These are phyloP conservation scores for Penicillium sp. DNA, from an alignment of 2,329 filamentous ascomycete species.

Conservation along the genomic window DNA sequence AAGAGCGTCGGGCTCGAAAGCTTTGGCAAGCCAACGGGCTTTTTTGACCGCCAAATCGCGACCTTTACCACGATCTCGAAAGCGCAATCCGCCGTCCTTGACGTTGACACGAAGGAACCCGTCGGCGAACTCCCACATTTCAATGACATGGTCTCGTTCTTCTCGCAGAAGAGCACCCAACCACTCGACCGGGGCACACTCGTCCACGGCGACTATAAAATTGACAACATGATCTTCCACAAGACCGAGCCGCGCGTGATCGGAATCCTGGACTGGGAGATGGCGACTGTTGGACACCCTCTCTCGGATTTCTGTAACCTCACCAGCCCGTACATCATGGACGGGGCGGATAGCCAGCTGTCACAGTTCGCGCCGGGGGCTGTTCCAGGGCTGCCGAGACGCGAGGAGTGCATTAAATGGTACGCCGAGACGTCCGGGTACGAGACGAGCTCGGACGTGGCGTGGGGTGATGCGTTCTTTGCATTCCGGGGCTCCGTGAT, in stretches of 20 bases:
- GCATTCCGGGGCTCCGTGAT: constrained; percentile 61
- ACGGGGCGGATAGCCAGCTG: constrained; percentile 37
- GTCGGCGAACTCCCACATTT: constrained; percentile 86
- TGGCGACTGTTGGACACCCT: constrained; percentile 96
- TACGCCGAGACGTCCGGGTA: constrained; percentile 69
- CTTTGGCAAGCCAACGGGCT: constrained; percentile 73
- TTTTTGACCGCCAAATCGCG: constrained; percentile 80
- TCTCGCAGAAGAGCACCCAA: constrained; percentile 66
- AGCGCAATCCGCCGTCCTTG: constrained; percentile 71
- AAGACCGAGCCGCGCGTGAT: constrained; percentile 84
- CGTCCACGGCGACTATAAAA: constrained; percentile 96
- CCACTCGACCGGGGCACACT: constrained; percentile 75
- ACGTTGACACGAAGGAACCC: constrained; percentile 71
- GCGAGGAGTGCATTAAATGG: constrained; percentile 62
- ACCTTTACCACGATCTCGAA: constrained; percentile 78
- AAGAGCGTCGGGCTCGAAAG: constrained; percentile 64
- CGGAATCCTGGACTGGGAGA: constrained; percentile 96
- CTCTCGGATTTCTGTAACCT: constrained; percentile 88
- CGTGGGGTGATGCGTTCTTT: constrained; percentile 65
- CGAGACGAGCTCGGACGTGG: constrained; percentile 59
- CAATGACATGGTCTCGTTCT: constrained; percentile 75
- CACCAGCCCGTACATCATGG: constrained; percentile 43
- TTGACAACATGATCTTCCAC: constrained; percentile 87
- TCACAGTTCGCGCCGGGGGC: constrained; percentile 59
- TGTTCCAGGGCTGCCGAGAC: constrained; percentile 65